Evolutionary conservation across 2,329 filamentous ascomycete species (phyloP).

Genomic region (Parastagonospora nodorum): DNA sequence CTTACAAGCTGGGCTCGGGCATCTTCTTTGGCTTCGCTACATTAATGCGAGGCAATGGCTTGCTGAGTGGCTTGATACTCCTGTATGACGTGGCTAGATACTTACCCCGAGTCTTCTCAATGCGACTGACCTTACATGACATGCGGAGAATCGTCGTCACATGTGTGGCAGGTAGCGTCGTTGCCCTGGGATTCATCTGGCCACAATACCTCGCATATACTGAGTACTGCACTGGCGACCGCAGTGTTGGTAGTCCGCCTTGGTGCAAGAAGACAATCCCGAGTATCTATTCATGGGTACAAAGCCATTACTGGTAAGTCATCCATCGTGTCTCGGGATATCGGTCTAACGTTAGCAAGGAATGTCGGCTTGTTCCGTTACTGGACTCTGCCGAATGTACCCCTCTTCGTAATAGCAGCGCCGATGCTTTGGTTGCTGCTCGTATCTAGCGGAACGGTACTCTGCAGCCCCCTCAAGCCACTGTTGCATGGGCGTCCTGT

Average conservation of each 20-base stretch:
- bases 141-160: slow-evolving; percentile 63
- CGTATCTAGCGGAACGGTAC: slow-evolving; percentile 55
- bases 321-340: background rate
- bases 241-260: slow-evolving; percentile 49
- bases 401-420: slow-evolving; percentile 81
- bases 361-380: slow-evolving; percentile 86
- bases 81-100: slow-evolving; percentile 53
- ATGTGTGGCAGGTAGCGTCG: slow-evolving; percentile 68
- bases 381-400: slow-evolving; percentile 85
- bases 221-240: slow-evolving; percentile 57
- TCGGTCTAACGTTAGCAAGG: slow-evolving; percentile 60
- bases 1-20: slow-evolving; percentile 66
- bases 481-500: slow-evolving; percentile 26
- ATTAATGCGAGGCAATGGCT: slow-evolving; percentile 80
- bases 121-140: slow-evolving; percentile 43
- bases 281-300: slow-evolving; percentile 91
- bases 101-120: slow-evolving; percentile 46
- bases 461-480: slow-evolving; percentile 52
- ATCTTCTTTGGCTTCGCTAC: slow-evolving; percentile 73
- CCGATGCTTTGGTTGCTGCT: slow-evolving; percentile 75
- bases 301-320: slow-evolving; percentile 84
- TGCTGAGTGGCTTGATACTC: slow-evolving; percentile 80
- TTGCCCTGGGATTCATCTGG: slow-evolving; percentile 69
- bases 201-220: slow-evolving; percentile 79
- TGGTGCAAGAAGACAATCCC: slow-evolving; percentile 80